Percentiles rank a stretch among this genome's conserved stretches.
phyloP scores from a whole-genome alignment of 2,329 filamentous ascomycete species.

The Venturia pyrina region DNA sequence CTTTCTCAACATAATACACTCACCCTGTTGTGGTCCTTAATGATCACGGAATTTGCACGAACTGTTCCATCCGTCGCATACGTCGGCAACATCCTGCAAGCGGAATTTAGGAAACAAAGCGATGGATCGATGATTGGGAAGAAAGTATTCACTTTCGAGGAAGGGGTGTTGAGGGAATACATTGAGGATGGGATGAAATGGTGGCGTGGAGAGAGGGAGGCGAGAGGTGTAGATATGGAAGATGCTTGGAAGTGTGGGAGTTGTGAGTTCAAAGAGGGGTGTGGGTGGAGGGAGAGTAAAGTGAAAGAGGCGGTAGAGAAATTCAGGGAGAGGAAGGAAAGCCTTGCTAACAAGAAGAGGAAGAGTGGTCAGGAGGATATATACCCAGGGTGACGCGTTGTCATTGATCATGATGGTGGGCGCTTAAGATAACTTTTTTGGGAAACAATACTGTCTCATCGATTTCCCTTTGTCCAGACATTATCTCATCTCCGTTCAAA shows the following conservation, averaged over 20 bases:
- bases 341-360: neutral
- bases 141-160: slow-evolving; percentile 57
- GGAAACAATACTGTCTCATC: too few species aligned
- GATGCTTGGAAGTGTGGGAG: slow-evolving; percentile 81
- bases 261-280: slow-evolving; percentile 74
- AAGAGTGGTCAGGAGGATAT: neutral
- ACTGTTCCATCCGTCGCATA: slow-evolving; percentile 32
- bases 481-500: too few species aligned
- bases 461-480: too few species aligned
- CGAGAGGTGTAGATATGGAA: slow-evolving; percentile 67
- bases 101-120: slow-evolving; percentile 40
- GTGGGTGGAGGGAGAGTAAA: slow-evolving; percentile 65
- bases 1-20: slow-evolving; percentile 51
- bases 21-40: slow-evolving; percentile 48
- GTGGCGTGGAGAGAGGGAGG: slow-evolving; percentile 70
- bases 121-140: slow-evolving; percentile 45
- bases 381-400: too few species aligned
- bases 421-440: too few species aligned
- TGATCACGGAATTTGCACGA: slow-evolving; percentile 48
- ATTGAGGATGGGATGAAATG: slow-evolving; percentile 63
- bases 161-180: slow-evolving; percentile 53
- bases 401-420: too few species aligned
- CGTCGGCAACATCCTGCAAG: slow-evolving; percentile 37
- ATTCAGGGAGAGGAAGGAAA: slow-evolving; percentile 23
- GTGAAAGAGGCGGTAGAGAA: slow-evolving; percentile 48